Conservation (phyloP, 257 asterid species). For the Avicennia marina region DNA sequence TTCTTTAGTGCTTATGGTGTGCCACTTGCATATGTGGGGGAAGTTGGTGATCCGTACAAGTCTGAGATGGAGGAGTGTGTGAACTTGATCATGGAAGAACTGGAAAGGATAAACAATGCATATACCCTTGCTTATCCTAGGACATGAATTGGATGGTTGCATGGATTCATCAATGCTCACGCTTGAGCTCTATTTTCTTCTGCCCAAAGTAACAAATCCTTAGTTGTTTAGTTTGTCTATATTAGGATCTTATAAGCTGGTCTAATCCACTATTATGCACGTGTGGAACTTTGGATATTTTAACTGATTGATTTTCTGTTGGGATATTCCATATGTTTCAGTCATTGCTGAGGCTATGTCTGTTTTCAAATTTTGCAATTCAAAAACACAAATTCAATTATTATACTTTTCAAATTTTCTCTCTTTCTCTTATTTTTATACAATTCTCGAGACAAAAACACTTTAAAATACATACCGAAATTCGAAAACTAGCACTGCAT, state of each 20-base stretch:
- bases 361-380: no score
- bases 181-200: not conserved
- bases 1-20: constrained; percentile 99
- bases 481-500: no score
- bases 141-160: not conserved
- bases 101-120: constrained; percentile 59
- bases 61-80: constrained; percentile 99
- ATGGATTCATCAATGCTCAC: not conserved
- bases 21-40: constrained; percentile 97
- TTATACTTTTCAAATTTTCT: no score
- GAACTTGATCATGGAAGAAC: constrained; percentile 95
- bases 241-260: constrained; percentile 3
- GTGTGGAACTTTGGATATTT: not conserved
- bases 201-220: not conserved
- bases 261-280: not conserved
- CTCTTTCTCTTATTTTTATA: no score
- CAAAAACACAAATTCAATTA: no score
- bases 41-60: constrained; percentile 99
- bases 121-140: constrained; percentile 91
- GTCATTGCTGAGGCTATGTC: no score
- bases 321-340: no score
- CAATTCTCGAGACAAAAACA: no score
- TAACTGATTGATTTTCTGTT: no score
- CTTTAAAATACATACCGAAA: no score
- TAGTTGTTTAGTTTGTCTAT: not conserved